Percentiles rank a stretch among this genome's conserved stretches.
These are phyloP conservation scores for Physcomitrium patens DNA, from an alignment of 225 moss, liverwort and hornwort species.

Conservation along the genomic window DNA sequence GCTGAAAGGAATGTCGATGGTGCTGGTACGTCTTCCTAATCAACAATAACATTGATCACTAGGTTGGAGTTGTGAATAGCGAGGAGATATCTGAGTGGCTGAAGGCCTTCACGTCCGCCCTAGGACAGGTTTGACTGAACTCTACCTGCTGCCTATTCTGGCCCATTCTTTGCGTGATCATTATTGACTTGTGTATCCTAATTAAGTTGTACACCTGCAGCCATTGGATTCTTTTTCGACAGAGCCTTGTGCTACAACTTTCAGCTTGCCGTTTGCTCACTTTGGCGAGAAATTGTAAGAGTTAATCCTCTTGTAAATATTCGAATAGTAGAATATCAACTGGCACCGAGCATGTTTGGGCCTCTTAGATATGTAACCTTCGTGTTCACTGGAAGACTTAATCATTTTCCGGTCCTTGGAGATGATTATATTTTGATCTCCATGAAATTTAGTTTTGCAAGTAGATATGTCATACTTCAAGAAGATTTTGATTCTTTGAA, in stretches of 20 bases:
- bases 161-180: background rate
- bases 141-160: background rate
- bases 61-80: conserved; percentile 68
- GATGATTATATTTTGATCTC: background rate
- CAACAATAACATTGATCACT: conserved; percentile 19
- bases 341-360: conserved; percentile 16
- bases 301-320: conserved; percentile 3
- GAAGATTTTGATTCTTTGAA: conserved; percentile 6
- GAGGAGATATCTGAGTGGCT: conserved; percentile 82
- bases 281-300: conserved; percentile 63
- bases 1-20: background rate
- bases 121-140: conserved; percentile 48
- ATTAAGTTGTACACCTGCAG: conserved; percentile 40
- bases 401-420: background rate
- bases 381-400: background rate
- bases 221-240: conserved; percentile 50
- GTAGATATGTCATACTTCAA: conserved; percentile 10
- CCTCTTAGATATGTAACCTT: conserved; percentile 3
- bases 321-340: conserved; percentile 13
- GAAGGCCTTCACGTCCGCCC: conserved; percentile 65
- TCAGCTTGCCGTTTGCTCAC: conserved; percentile 49
- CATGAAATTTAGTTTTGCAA: conserved; percentile 10
- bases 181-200: conserved; percentile 21
- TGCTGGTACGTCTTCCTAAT: conserved; percentile 14
- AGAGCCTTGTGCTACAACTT: conserved; percentile 63